Percentiles rank a stretch among this genome's conserved stretches.
These are phyloP conservation scores for Papiliotrema flavescens DNA, from an alignment of 1,284 basidiomycete genomes.

Conservation along the genomic window DNA sequence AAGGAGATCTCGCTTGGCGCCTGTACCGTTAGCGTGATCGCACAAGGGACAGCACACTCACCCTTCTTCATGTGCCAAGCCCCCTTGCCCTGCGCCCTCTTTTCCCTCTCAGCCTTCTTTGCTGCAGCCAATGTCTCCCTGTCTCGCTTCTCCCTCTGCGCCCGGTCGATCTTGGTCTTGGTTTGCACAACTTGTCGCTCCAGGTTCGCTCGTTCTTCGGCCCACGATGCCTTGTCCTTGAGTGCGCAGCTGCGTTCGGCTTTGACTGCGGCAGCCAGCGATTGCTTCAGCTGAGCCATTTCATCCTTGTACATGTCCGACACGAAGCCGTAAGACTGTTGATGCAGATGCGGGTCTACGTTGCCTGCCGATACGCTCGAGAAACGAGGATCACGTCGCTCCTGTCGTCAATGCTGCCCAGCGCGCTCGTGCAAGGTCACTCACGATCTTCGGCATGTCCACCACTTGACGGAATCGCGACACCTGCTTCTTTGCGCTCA, in stretches of 20 bases:
- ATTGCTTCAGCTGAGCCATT: constrained; percentile 62
- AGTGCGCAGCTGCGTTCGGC: constrained; percentile 63
- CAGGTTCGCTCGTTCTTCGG: constrained; percentile 69
- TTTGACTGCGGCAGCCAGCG: constrained; percentile 66
- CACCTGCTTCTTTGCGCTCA: constrained; percentile 83
- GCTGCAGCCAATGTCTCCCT: constrained; percentile 60
- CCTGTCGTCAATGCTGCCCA: constrained; percentile 49
- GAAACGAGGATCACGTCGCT: constrained; percentile 86
- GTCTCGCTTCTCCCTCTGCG: constrained; percentile 67
- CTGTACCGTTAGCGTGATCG: constrained; percentile 49
- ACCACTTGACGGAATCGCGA: constrained; percentile 72
- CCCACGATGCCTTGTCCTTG: constrained; percentile 61
- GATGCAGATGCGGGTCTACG: constrained; percentile 66
- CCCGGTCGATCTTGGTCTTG: constrained; percentile 73
- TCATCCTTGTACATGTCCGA: constrained; percentile 66
- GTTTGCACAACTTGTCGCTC: constrained; percentile 72
- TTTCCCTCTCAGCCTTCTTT: constrained; percentile 68
- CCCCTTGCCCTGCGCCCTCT: constrained; percentile 70
- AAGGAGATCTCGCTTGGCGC: constrained; percentile 69
- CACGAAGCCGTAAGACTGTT: constrained; percentile 74
- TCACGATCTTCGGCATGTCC: constrained; percentile 63
- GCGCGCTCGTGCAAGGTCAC: constrained; percentile 21
- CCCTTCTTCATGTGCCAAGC: constrained; percentile 85
- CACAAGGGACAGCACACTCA: constrained; percentile 37
- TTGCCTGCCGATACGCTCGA: constrained; percentile 66